Percentiles rank a stretch among this genome's conserved stretches.
These are phyloP conservation scores for Ogataea polymorpha DNA, from an alignment of 805 yeast genomes.

Conservation along the genomic window DNA sequence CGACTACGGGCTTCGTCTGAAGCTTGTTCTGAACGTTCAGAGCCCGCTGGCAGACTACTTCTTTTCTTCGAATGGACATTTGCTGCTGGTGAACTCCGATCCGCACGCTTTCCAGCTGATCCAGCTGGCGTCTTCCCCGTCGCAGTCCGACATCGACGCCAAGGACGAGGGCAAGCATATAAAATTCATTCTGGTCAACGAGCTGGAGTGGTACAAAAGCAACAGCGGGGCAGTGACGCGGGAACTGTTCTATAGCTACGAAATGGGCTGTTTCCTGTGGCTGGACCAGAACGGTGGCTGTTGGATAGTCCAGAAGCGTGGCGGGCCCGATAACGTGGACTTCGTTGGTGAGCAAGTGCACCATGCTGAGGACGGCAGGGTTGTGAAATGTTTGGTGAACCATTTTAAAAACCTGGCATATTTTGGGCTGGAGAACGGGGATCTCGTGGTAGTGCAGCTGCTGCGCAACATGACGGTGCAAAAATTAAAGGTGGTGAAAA, in stretches of 20 bases:
- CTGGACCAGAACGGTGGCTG: conserved; percentile 29
- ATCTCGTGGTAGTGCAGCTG: conserved; percentile 36
- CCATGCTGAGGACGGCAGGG: conserved; percentile 13
- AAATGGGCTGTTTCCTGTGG: conserved; percentile 31
- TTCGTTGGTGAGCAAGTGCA: conserved; percentile 27
- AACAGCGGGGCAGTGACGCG: conserved; percentile 10
- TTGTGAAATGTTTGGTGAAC: conserved; percentile 35
- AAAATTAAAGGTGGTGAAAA: conserved; percentile 33
- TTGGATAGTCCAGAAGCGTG: conserved; percentile 25
- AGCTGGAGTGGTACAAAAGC: conserved; percentile 33
- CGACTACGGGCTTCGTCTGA: conserved; percentile 33
- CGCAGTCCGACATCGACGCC: conserved; percentile 16
- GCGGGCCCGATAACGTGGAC: conserved; percentile 12
- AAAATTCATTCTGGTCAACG: conserved; percentile 30
- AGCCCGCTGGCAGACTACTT: conserved; percentile 31
- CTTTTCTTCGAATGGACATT: conserved; percentile 23
- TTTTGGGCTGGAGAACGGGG: conserved; percentile 37
- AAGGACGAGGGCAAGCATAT: conserved; percentile 25
- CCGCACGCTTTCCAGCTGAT: conserved; percentile 37
- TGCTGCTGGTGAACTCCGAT: conserved; percentile 29
- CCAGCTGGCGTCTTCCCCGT: conserved; percentile 19
- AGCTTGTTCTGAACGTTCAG: conserved; percentile 34
- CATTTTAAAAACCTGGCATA: conserved; percentile 40
- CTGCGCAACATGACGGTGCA: conserved; percentile 30
- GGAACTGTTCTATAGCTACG: conserved; percentile 21